Base-by-base conservation (phyloP, 176 grass and related monocot species). In the Rhynchospora tenuis region DNA sequence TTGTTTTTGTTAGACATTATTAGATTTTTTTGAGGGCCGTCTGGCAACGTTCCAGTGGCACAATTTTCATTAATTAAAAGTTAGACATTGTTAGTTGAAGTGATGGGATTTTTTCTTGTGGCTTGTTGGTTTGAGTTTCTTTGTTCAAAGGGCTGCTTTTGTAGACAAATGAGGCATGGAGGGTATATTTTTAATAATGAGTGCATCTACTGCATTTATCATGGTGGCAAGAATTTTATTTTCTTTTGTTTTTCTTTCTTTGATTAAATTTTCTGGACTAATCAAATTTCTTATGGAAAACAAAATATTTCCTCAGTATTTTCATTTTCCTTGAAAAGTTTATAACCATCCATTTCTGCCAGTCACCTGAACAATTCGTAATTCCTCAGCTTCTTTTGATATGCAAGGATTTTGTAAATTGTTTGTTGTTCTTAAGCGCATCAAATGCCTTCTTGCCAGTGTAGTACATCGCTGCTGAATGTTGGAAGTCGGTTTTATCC, bases 221-320 rank as follows among this genome's bases (percentile, higher is more conserved):
- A 61, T 60, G 19, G 52, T 80, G 17, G 20, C 16, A 80, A 79
- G 77, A 80, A 22, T 80, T 54, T 58, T 58, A 59, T 28, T 58
- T 60, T 27, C 24, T 80, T 80, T 60, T 80, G 26, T 80, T 61
- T 9, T 80, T 56, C 51, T 61, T 78, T 80, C 27, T 80, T 70
- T 13, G 38, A 70, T 7, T 67, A 17, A 5, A 15, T 2, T 16
- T 38, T 38, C 28, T 67, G 14, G 6, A 67, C 4, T 16, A 51
- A 11, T 28, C 64, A 33, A 1, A 68, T 68, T 43, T 33, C 29
- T 5, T 2, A 15, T 6, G 64, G 15, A 19, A 6, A 17, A 29
- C 14, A 19, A 16, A 28, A 64, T 14, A 28, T 64, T 67, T 67
- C 1, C 64, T 16, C 11, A 7, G 26, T 33, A 31, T 66, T 13